Percentiles rank a stretch among this genome's conserved stretches.
Evolutionary conservation across 208 protist species (phyloP).

Genomic region (Trypanosomatidae sp.): DNA sequence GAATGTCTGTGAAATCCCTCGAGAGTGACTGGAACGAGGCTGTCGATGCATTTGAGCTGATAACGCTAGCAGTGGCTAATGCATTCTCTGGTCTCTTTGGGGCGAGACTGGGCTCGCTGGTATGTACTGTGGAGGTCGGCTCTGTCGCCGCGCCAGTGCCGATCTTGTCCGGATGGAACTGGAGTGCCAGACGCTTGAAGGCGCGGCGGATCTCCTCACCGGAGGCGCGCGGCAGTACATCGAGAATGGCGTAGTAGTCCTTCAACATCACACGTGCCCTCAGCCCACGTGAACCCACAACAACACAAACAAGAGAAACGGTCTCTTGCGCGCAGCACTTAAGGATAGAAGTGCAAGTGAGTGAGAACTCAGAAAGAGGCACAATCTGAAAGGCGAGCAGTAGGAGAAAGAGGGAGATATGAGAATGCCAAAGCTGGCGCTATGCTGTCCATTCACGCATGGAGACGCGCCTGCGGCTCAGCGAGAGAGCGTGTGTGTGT

Average conservation of each 20-base stretch:
- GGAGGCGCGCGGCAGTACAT: conserved; percentile 53
- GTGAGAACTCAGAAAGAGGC: background rate
- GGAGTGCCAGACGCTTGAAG: conserved; percentile 68
- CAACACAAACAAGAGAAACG: background rate
- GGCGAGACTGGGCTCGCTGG: background rate
- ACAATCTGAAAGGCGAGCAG: background rate
- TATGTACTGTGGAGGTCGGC: background rate
- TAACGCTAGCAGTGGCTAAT: background rate
- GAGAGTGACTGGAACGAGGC: background rate
- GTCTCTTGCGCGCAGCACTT: background rate
- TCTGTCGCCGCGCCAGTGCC: background rate
- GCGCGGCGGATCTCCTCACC: conserved; percentile 61
- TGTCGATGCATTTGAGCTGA: background rate
- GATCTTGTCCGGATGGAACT: conserved; percentile 69
- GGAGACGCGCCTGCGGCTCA: background rate
- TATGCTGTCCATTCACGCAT: background rate
- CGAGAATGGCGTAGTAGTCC: conserved; percentile 81
- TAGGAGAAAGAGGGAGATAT: background rate
- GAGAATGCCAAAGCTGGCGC: background rate
- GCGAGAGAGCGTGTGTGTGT: background rate
- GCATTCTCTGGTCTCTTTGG: background rate
- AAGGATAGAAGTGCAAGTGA: background rate
- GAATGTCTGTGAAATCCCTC: conserved; percentile 62
- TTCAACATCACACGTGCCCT: conserved; percentile 60
- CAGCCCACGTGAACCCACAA: background rate